Evolutionary conservation across 306 rosid species (phyloP), one percentile per base, ranked within the genome.

Genomic region (Castanea mollissima): DNA sequence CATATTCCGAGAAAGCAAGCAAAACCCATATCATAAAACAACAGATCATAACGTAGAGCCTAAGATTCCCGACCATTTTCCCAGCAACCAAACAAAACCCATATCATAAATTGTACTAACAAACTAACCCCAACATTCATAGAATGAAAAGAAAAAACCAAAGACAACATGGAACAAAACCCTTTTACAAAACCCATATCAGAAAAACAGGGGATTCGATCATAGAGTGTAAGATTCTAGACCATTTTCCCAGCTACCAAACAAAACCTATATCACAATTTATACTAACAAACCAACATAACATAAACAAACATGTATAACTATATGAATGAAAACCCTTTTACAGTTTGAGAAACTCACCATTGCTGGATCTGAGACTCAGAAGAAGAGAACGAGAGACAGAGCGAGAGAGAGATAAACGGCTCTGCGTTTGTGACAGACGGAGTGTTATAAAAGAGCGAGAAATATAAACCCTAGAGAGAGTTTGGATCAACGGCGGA

Each of bases 341-440:
- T 41, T 8, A 41, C 5, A 13, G 18, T 11, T 18, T 38, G 16
- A 18, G 54, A 60, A 9, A 21, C 78, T 75, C 71, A 75, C 78
- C 78, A 75, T 75, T 60, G 78, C 38, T 11, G 57, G 62, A 75
- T 20, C 78, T 60, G 56, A 52, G 23, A 34, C 71, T 65, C 23
- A 23, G 23, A 23, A 23, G 23, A 23, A 23, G 23, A 23, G 23
- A 23, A 23, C 23, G 23, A 23, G 23, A 23, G 23, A 23, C 23
- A 23, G 23, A 23, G 46, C 3, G 38, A 69, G 56, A 21, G 21
- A 0, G 56, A 46, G 2, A 9, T 32, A 27, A 56, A 71, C 60
- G 75, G 60, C 75, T 21, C 8, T 11, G 3, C n/a, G 35, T 25
- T 15, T 19, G 51, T 18, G 72, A 68, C 52, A n/a, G 25, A 23